A percentile compares a stretch with the other conserved stretches of the same genome.
These are phyloP conservation scores for Pistacia atlantica DNA, from an alignment of 345 rosid species.

Conservation along the genomic window DNA sequence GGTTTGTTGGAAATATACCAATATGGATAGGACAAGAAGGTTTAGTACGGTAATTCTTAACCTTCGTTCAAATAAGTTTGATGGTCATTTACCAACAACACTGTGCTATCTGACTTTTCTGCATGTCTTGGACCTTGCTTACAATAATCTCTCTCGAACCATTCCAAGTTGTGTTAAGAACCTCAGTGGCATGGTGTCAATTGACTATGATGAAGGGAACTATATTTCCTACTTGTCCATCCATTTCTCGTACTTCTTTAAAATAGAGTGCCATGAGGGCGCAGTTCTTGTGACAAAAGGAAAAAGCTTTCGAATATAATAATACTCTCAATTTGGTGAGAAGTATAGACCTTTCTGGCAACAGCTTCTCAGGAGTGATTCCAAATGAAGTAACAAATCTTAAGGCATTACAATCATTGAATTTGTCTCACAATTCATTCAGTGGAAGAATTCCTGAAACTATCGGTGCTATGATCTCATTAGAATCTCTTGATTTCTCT, in stretches of 20 bases:
- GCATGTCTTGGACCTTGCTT: too few relatives aligned
- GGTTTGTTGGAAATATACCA: not conserved
- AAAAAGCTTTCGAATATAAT: not conserved
- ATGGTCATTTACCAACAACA: too few relatives aligned
- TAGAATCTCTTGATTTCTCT: slow-evolving; percentile 8
- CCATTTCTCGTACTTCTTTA: not conserved
- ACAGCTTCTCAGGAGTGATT: not conserved
- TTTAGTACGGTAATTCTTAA: not conserved
- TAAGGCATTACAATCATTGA: too few relatives aligned
- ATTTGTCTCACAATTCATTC: too few relatives aligned
- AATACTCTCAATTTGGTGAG: not conserved
- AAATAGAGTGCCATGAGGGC: not conserved
- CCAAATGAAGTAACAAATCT: not conserved
- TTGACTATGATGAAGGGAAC: too few relatives aligned
- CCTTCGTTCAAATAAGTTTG: not conserved
- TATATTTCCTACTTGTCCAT: too few relatives aligned
- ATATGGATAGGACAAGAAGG: slow-evolving; percentile 1
- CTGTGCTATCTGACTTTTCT: too few relatives aligned
- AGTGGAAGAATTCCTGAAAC: too few relatives aligned
- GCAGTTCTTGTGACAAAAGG: not conserved
- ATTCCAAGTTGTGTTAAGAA: too few relatives aligned
- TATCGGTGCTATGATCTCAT: too few relatives aligned
- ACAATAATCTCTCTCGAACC: too few relatives aligned
- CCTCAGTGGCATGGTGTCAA: too few relatives aligned
- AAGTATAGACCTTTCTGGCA: not conserved